Conservation (phyloP, 768 basidiomycete genomes). For the Collybia sordida region DNA sequence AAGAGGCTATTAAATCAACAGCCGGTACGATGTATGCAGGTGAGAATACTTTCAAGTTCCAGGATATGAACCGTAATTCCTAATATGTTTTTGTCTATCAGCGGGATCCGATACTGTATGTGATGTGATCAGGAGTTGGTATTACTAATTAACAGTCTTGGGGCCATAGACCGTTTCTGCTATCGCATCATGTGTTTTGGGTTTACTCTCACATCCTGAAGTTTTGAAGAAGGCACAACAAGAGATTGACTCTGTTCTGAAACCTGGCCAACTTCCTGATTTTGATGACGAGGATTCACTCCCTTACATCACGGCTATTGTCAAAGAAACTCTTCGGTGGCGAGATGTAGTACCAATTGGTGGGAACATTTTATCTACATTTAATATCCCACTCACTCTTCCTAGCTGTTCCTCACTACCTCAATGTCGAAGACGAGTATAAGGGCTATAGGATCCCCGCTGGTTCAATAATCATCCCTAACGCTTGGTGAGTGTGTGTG, state of each 20-base stretch:
- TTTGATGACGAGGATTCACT: constrained; percentile 25
- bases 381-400: background rate
- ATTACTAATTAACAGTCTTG: background rate
- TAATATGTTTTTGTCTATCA: background rate
- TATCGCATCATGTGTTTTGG: constrained; percentile 16
- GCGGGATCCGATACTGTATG: constrained; percentile 25
- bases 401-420: constrained; percentile 28
- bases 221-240: constrained; percentile 25
- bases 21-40: constrained; percentile 21
- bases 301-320: constrained; percentile 31
- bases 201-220: constrained; percentile 25
- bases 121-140: background rate
- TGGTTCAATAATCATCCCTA: constrained; percentile 24
- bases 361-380: background rate
- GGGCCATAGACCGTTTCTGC: constrained; percentile 16
- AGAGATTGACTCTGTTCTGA: constrained; percentile 30
- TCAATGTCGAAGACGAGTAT: constrained; percentile 30
- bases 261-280: constrained; percentile 23
- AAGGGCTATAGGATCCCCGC: constrained; percentile 33
- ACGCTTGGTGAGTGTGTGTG: constrained; percentile 22
- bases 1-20: constrained; percentile 11
- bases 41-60: background rate
- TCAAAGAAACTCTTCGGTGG: constrained; percentile 31
- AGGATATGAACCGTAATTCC: too few species aligned
- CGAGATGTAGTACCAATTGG: constrained; percentile 22